Evolutionary conservation across 2,329 filamentous ascomycete species (phyloP).

Genomic region (Penicillium sp.): DNA sequence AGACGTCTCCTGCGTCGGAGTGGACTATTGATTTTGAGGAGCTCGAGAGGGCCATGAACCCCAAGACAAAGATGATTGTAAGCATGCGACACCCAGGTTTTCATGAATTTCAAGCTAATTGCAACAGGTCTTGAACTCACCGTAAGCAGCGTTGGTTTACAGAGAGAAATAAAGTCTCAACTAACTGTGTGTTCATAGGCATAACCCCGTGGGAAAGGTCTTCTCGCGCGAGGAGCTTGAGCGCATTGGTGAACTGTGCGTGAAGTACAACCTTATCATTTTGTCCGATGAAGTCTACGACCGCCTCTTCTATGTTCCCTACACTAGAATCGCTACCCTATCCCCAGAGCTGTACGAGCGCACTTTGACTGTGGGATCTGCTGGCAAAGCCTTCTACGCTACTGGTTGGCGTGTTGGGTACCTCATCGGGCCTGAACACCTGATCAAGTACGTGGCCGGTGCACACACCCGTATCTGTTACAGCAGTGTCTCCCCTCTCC

Average conservation of each 20-base stretch:
- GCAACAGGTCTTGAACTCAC: constrained; percentile 48
- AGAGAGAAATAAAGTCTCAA: background rate
- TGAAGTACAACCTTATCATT: constrained; percentile 92
- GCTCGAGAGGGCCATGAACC: constrained; percentile 75
- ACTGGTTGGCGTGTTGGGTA: constrained; percentile 97
- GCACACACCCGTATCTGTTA: constrained; percentile 97
- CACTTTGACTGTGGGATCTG: constrained; percentile 90
- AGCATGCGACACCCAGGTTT: constrained; percentile 47
- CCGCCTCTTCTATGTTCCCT: constrained; percentile 89
- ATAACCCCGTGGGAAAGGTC: constrained; percentile 97
- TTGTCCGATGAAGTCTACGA: constrained; percentile 94
- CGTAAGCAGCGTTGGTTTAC: constrained; percentile 35
- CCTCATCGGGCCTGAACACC: constrained; percentile 81
- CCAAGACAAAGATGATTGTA: constrained; percentile 94
- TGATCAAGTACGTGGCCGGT: constrained; percentile 87
- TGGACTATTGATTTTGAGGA: constrained; percentile 85
- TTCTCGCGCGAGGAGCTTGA: constrained; percentile 80
- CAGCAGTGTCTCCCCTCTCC: constrained; percentile 85
- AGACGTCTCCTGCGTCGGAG: constrained; percentile 79
- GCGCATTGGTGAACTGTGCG: constrained; percentile 80
- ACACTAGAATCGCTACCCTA: constrained; percentile 85
- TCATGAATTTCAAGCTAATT: constrained; percentile 10
- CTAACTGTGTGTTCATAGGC: constrained; percentile 38
- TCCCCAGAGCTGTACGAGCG: constrained; percentile 84
- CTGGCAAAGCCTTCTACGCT: constrained; percentile 97